Percentiles rank a stretch among this genome's conserved stretches.
These are phyloP conservation scores for Fusarium napiforme DNA, from an alignment of 2,329 filamentous ascomycete genomes.

Conservation along the genomic window DNA sequence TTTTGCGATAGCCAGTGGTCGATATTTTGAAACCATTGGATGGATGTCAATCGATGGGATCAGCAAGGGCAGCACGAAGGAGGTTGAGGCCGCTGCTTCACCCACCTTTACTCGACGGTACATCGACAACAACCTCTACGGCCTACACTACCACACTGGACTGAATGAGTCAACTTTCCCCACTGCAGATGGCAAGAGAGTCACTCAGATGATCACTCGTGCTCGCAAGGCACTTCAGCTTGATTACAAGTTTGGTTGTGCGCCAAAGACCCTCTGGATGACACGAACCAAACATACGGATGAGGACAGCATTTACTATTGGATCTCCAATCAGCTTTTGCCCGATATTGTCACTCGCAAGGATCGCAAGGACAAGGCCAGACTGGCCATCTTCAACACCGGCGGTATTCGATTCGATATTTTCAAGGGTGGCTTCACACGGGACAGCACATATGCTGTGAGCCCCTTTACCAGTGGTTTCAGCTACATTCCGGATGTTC, in stretches of 20 bases:
- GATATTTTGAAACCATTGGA: constrained; percentile 95
- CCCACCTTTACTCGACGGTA: constrained; percentile 81
- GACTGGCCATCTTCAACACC: constrained; percentile 84
- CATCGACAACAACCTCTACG: constrained; percentile 93
- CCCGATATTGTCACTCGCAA: constrained; percentile 71
- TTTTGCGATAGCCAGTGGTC: constrained; percentile 84
- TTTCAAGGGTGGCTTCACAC: constrained; percentile 90
- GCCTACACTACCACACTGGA: constrained; percentile 82
- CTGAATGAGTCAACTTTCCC: constrained; percentile 78
- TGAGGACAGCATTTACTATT: constrained; percentile 80
- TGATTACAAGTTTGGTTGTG: constrained; percentile 83
- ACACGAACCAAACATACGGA: constrained; percentile 79
- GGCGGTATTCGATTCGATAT: constrained; percentile 95
- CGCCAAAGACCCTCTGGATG: constrained; percentile 84
- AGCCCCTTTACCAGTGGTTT: constrained; percentile 89
- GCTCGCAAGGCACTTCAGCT: constrained; percentile 78
- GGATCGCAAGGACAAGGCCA: constrained; percentile 68
- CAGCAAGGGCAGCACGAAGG: constrained; percentile 45
- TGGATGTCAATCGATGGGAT: constrained; percentile 87
- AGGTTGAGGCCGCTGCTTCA: constrained; percentile 47
- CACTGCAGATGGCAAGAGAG: constrained; percentile 78
- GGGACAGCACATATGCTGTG: constrained; percentile 85
- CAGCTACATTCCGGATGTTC: constrained; percentile 81
- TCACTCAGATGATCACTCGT: constrained; percentile 74
- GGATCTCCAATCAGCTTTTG: constrained; percentile 80